A percentile compares a stretch with the other conserved stretches of the same genome.
Conservation (phyloP, 495 filamentous ascomycete genomes). For the Hypoxylon fragiforme region DNA sequence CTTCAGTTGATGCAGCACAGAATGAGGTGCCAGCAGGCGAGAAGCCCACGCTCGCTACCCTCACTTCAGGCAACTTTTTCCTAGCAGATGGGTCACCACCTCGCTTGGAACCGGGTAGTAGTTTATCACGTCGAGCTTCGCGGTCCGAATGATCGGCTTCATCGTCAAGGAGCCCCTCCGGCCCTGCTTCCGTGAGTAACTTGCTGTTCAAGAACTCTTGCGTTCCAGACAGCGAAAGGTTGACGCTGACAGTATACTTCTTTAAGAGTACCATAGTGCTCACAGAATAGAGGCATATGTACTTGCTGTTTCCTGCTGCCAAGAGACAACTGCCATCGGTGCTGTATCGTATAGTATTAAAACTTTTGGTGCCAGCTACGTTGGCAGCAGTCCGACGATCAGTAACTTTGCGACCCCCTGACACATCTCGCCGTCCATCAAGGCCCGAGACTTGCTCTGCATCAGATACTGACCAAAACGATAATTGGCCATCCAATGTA, state of each 20-base stretch:
- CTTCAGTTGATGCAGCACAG: slow-evolving; percentile 94
- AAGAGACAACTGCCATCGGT: slow-evolving; percentile 88
- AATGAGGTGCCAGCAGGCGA: slow-evolving; percentile 86
- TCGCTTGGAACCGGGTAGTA: slow-evolving; percentile 85
- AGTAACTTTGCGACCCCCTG: slow-evolving; percentile 82
- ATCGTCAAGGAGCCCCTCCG: slow-evolving; percentile 77
- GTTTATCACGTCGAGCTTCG: slow-evolving; percentile 78
- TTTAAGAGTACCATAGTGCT: slow-evolving; percentile 86
- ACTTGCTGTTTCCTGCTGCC: slow-evolving; percentile 93
- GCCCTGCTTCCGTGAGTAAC: slow-evolving; percentile 86
- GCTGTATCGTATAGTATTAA: slow-evolving; percentile 85
- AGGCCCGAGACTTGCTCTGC: slow-evolving; percentile 79
- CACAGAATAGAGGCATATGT: slow-evolving; percentile 93
- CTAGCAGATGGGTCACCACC: slow-evolving; percentile 77
- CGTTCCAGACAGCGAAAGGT: slow-evolving; percentile 90
- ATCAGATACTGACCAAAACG: slow-evolving; percentile 91
- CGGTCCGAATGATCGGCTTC: slow-evolving; percentile 86
- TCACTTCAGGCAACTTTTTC: slow-evolving; percentile 76
- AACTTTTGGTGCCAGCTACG: slow-evolving; percentile 82
- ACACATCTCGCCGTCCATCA: slow-evolving; percentile 88
- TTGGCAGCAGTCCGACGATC: slow-evolving; percentile 92
- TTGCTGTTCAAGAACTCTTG: slow-evolving; percentile 95
- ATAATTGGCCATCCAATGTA: slow-evolving; percentile 88
- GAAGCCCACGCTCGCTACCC: slow-evolving; percentile 84
- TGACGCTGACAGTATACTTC: slow-evolving; percentile 92